phyloP scores from a whole-genome alignment of 257 asterid genomes.

The Plantago elongata region DNA sequence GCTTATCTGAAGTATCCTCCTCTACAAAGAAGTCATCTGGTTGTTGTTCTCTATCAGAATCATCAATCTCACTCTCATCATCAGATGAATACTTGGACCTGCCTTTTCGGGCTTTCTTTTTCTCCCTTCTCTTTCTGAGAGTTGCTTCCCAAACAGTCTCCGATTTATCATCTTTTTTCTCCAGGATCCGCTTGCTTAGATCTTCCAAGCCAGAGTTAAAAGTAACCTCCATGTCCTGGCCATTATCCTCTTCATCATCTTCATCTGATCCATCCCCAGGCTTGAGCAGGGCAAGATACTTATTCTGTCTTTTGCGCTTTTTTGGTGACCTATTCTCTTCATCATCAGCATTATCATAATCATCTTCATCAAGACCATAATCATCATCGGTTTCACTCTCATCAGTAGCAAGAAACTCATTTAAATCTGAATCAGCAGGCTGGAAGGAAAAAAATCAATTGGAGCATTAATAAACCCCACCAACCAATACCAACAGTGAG shows the following conservation, averaged over 20 bases:
- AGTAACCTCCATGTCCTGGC: conserved; percentile 85
- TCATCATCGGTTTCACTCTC: conserved; percentile 69
- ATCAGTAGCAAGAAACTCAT: conserved; percentile 79
- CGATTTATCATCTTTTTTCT: conserved; percentile 74
- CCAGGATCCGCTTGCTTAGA: conserved; percentile 71
- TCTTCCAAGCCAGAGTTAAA: conserved; percentile 81
- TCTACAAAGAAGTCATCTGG: conserved; percentile 76
- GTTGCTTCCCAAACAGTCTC: conserved; percentile 86
- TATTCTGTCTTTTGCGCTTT: conserved; percentile 43
- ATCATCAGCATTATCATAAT: conserved; percentile 25
- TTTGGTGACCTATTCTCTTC: conserved; percentile 35
- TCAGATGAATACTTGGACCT: conserved; percentile 65
- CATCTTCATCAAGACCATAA: conserved; percentile 35
- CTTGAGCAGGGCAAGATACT: conserved; percentile 61
- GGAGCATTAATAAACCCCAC: too few species aligned
- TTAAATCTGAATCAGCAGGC: conserved; percentile 71
- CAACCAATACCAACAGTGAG: too few species aligned
- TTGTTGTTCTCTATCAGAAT: conserved; percentile 51
- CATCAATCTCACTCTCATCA: conserved; percentile 41
- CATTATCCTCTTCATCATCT: conserved; percentile 45
- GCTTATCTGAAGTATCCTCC: conserved; percentile 32
- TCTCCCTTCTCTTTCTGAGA: conserved; percentile 66
- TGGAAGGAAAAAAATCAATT: conserved; percentile 7
- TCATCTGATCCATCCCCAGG: conserved; percentile 65
- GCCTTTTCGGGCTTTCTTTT: conserved; percentile 55